Base-by-base conservation (phyloP, 176 grass and related monocot genomes). In the Stipa capillata region DNA sequence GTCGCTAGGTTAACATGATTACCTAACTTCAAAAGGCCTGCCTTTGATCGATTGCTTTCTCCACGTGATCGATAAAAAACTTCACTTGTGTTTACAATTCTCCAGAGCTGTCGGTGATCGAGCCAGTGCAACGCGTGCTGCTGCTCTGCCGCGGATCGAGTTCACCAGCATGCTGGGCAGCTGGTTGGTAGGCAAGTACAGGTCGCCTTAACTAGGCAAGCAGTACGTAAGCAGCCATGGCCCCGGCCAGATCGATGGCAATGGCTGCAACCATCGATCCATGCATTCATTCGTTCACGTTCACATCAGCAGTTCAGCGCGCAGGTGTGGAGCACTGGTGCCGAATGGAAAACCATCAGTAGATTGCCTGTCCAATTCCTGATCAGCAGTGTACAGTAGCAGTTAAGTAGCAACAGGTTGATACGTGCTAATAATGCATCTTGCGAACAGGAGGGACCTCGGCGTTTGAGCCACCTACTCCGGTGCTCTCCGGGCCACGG, bases 311-410 rank as follows among this genome's bases (percentile, higher is more conserved):
- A n/a, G n/a, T n/a, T n/a, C n/a, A n/a, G n/a, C n/a, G n/a, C n/a
- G n/a, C n/a, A n/a, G n/a, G n/a, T n/a, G n/a, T n/a, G n/a, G n/a
- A 58, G 5, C 29, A 17, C 6, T 48, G 62, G 24, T 31, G 74
- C 36, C 64, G 0, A 23, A 32, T 10, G 20, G 43, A 16, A 31
- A 60, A 1, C 9, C 29, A 4, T 4, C 50, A 75, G 70, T 53
- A 57, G 69, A 40, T 86, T 74, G 69, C 77, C 48, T 48, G 77
- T 56, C 84, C 84, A 73, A n/a, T 45, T 79, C 57, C 41, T 20
- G 44, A 37, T 65, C 39, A 57, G 17, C 3, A 44, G n/a, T n/a
- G 31, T 77, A 53, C 33, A 23, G 35, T 21, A 44, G 56, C 25
- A 37, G 40, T 21, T n/a, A n/a, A n/a, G n/a, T n/a, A n/a, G n/a